These are phyloP conservation scores for Pisolithus albus DNA, from an alignment of 768 basidiomycete species.

Conservation along the genomic window DNA sequence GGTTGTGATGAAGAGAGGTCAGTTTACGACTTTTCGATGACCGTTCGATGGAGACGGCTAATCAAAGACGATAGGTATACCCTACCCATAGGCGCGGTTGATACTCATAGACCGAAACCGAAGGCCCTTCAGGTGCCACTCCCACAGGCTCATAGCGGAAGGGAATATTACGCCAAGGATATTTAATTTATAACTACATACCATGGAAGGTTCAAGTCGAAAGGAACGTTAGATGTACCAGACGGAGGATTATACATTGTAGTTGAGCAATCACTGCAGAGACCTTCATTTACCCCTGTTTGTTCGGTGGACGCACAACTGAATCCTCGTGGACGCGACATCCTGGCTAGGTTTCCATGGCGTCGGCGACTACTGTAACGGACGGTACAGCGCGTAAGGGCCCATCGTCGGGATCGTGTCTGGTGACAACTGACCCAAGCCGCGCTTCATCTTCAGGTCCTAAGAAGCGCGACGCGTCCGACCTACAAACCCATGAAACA, in stretches of 20 bases:
- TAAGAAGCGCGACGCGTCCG: background rate
- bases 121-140: constrained; percentile 16
- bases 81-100: constrained; percentile 86
- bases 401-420: background rate
- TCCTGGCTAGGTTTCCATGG: too few relatives aligned
- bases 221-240: too few relatives aligned
- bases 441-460: background rate
- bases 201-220: too few relatives aligned
- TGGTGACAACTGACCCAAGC: background rate
- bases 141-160: constrained; percentile 14
- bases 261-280: too few relatives aligned
- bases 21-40: background rate
- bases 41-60: background rate
- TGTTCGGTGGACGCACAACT: too few relatives aligned
- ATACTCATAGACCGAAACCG: constrained; percentile 77
- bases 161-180: constrained; percentile 29
- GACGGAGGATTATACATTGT: too few relatives aligned
- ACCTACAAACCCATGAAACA: background rate
- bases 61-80: constrained; percentile 53
- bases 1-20: constrained; percentile 96
- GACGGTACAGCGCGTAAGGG: background rate
- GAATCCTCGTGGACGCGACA: too few relatives aligned
- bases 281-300: too few relatives aligned
- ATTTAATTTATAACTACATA: background rate
- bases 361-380: too few relatives aligned